phyloP scores from a whole-genome alignment of 164 flowering plant genomes.

The Chimonanthus praecox region DNA sequence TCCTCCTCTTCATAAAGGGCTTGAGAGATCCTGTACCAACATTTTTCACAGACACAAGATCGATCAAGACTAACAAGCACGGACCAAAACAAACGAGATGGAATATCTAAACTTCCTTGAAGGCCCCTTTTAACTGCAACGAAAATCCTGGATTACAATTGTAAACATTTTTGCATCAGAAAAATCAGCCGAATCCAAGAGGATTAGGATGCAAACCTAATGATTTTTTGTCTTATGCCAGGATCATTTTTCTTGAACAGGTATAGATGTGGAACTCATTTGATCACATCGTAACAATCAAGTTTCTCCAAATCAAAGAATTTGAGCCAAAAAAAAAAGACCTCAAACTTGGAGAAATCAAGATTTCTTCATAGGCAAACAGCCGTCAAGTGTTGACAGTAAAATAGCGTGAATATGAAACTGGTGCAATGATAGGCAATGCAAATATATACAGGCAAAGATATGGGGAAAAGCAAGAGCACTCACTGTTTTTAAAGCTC shows the following conservation, averaged over 20 bases:
- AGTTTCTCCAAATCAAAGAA: too few species aligned
- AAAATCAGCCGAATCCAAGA: neutral
- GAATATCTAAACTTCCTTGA: neutral
- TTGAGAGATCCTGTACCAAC: slow-evolving; percentile 89
- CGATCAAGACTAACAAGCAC: slow-evolving; percentile 37
- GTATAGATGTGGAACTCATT: neutral
- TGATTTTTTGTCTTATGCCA: neutral
- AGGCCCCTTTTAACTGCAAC: neutral
- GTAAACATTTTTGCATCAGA: neutral
- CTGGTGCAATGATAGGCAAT: too few species aligned
- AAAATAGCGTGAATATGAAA: too few species aligned
- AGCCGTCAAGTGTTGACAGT: too few species aligned
- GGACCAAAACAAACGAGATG: neutral
- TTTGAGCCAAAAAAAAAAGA: too few species aligned
- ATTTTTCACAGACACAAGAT: slow-evolving; percentile 67
- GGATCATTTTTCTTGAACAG: neutral
- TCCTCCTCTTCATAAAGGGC: slow-evolving; percentile 65
- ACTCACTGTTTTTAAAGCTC: neutral
- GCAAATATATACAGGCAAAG: too few species aligned
- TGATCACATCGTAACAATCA: neutral
- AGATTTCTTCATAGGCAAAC: too few species aligned
- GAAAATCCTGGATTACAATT: too few species aligned
- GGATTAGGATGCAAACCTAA: neutral
- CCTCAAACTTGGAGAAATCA: too few species aligned
- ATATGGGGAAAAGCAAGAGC: neutral